Base-by-base conservation (phyloP, 2,329 filamentous ascomycete species). In the Fusarium anguioides region DNA sequence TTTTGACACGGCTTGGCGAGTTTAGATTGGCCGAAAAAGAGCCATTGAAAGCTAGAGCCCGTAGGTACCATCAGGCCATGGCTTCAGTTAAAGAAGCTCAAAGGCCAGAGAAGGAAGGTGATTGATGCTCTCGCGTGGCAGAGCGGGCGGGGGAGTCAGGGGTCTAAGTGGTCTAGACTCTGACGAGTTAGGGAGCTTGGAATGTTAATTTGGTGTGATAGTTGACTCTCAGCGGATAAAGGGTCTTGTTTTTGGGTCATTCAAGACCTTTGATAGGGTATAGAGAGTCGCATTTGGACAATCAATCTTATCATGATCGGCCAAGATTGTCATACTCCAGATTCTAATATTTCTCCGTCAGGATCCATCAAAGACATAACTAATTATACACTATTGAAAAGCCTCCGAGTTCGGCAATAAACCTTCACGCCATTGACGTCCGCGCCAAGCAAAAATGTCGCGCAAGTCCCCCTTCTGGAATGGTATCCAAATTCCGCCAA, bases 21-120 rank as follows among this genome's bases (percentile, higher is more conserved):
- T 26, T 21, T 17, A 21, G 31, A 49, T 53, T 60, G 54, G 55
- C 15, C 23, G 6, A 35, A 10, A 20, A 35, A 12, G 26, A 36
- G 39, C 27, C 26, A 29, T 7, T 44, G 24, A 29, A 4, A 10
- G 5, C 11, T 17, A 35, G 9, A 15, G 17, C n/a, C n/a, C 5
- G n/a, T n/a, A 15, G 18, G 27, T 24, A 40, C 35, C 21, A 50
- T 48, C 41, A 21, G 26, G 18, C 9, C n/a, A 27, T 17, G 8
- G 23, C 26, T 60, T 27, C 36, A 58, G 12, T 9, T 12, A 12
- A 35, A 12, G 17, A 14, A 46, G 9, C 11, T 44, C 20, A 31
- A 12, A 33, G 31, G 39, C 58, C 58, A 20, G 37, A 50, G 33
- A 50, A 49, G 60, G 60, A 63, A 63, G 58, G 60, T 61, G 46